Percentiles rank a stretch among this genome's conserved stretches.
phyloP scores from a whole-genome alignment of 106 monocot species.

The Dendrobium nobile region DNA sequence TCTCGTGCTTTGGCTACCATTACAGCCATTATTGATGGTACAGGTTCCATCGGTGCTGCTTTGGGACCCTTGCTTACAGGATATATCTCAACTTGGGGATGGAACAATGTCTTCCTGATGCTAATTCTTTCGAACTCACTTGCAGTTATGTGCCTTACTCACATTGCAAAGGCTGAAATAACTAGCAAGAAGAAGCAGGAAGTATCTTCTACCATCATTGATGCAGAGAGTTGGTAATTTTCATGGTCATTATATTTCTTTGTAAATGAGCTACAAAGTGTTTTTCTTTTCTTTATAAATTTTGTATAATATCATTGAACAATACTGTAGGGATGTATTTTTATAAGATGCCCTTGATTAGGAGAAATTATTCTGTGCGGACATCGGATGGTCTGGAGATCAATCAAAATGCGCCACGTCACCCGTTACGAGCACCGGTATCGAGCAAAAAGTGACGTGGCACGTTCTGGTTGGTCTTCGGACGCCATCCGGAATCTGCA shows the following conservation, averaged over 20 bases:
- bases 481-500: too few species aligned
- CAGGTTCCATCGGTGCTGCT: slow-evolving; percentile 90
- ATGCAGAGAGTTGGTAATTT: not conserved
- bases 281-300: not conserved
- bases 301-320: not conserved
- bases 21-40: slow-evolving; percentile 91
- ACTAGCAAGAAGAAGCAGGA: slow-evolving; percentile 22
- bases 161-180: slow-evolving; percentile 70
- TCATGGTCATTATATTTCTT: too few species aligned
- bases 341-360: not conserved
- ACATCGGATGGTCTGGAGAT: too few species aligned
- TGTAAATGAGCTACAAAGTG: too few species aligned
- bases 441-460: too few species aligned
- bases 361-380: too few species aligned
- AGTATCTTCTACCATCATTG: slow-evolving; percentile 12
- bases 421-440: too few species aligned
- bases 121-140: slow-evolving; percentile 62
- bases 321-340: not conserved
- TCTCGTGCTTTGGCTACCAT: slow-evolving; percentile 88
- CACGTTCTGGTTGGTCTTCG: too few species aligned
- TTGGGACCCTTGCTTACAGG: slow-evolving; percentile 86
- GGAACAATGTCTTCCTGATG: slow-evolving; percentile 89
- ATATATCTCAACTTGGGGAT: slow-evolving; percentile 78
- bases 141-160: slow-evolving; percentile 61
- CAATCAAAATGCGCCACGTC: too few species aligned